Evolutionary conservation across 1,139 yeast genomes (phyloP).

Genomic region (Yamadazyma friedrichii): DNA sequence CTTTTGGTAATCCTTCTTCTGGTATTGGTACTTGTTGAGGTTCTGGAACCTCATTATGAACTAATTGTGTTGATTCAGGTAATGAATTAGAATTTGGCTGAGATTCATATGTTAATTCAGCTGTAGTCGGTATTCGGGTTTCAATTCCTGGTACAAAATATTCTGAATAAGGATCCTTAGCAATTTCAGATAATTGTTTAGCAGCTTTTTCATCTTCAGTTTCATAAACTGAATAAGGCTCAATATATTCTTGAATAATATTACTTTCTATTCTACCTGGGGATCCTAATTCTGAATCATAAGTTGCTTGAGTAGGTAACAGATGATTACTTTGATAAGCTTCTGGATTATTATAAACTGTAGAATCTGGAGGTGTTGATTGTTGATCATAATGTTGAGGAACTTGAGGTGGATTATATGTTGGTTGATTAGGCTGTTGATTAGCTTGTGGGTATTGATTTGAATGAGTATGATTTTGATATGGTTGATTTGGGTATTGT

Average conservation of each 20-base stretch:
- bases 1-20: neutral
- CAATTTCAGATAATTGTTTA: slow-evolving; percentile 18
- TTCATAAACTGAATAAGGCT: slow-evolving; percentile 32
- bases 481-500: slow-evolving; percentile 2
- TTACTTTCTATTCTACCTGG: slow-evolving; percentile 10
- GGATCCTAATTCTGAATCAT: slow-evolving; percentile 6
- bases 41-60: slow-evolving; percentile 3
- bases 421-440: slow-evolving; percentile 1
- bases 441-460: neutral
- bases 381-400: neutral
- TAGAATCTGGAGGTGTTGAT: slow-evolving; percentile 3
- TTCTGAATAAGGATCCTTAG: slow-evolving; percentile 24
- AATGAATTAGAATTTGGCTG: slow-evolving; percentile 1
- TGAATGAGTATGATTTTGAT: neutral
- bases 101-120: neutral
- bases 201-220: slow-evolving; percentile 17
- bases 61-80: slow-evolving; percentile 1
- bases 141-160: slow-evolving; percentile 14
- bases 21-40: slow-evolving; percentile 4
- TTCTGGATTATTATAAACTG: slow-evolving; percentile 5
- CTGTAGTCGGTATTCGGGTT: neutral
- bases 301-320: slow-evolving; percentile 8
- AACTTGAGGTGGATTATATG: slow-evolving; percentile 1
- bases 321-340: slow-evolving; percentile 8
- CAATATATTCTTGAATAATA: slow-evolving; percentile 16